Evolutionary conservation across 2,329 filamentous ascomycete species (phyloP), one percentile per base, ranked within the genome.

Genomic region (Neofusicoccum laricinum): DNA sequence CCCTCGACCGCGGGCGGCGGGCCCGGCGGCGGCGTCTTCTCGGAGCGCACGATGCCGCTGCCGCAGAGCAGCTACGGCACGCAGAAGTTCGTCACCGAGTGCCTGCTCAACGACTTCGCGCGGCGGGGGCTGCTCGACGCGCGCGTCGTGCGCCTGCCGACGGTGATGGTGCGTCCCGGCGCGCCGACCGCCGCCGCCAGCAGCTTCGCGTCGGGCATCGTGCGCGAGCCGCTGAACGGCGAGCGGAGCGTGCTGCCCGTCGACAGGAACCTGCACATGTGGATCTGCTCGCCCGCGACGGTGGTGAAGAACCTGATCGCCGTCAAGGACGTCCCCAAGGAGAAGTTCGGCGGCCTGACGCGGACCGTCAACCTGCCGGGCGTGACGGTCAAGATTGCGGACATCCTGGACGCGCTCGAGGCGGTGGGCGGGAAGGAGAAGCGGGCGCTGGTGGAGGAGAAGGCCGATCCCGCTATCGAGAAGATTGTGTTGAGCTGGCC

Each of bases 121-220:
- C 79, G 86, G 30, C 79, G 82, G 65, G 82, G 83, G 1, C 82
- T 82, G 66, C 79, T 88, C 66, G 82, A 84, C 53, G 85, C 80
- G 4, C 83, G 86, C 63, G 78, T 78, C 5, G 77, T 85, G 64
- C 83, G 86, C 0, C 85, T 88, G 66, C 86, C 86, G 0, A 86
- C 85, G 0, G 82, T 88, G 48, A 81, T 81, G 0, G 84, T 88
- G 15, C 81, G 86, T 0, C 84, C 86, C 0, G 86, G 86, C 1
- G 78, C 76, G 12, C 85, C 86, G 0, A 83, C 84, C 2, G 81
- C 80, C 1, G 85, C 85, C 0, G 86, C 86, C 19, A 85, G 82
- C 3, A 84, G 82, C 0, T 88, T 87, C 68, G 74, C 86, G n/a
- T 86, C 81, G 1, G 85, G 85, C 15, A 86, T 88, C 76, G 84